Evolutionary conservation across 352 stramenopile species (phyloP).

Genomic region (Globisporangium yorkense): DNA sequence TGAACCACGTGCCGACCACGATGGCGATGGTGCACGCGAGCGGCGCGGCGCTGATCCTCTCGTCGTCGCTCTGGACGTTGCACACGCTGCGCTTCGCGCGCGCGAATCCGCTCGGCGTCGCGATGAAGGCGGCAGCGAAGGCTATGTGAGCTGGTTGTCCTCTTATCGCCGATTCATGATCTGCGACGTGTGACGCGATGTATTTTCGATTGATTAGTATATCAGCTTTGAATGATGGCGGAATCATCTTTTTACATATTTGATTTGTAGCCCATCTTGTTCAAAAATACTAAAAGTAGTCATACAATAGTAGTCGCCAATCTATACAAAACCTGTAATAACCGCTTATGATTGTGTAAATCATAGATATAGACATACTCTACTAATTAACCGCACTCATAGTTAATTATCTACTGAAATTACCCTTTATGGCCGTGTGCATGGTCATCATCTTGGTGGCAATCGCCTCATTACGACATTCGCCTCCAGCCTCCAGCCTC

Average conservation of each 20-base stretch:
- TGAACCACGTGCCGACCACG: slow-evolving; percentile 92
- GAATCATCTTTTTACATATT: not conserved
- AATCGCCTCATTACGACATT: not conserved
- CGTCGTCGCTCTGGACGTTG: slow-evolving; percentile 60
- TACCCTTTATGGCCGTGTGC: too few relatives aligned
- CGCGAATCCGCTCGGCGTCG: slow-evolving; percentile 24
- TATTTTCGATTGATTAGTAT: not conserved
- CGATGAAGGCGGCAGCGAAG: slow-evolving; percentile 15
- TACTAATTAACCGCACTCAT: too few relatives aligned
- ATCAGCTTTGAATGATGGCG: not conserved
- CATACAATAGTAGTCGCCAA: too few relatives aligned
- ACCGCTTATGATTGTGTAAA: too few relatives aligned
- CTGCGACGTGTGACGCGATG: slow-evolving; percentile 5
- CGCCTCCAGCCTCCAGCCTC: not conserved
- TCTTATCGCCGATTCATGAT: not conserved
- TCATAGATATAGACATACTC: too few relatives aligned
- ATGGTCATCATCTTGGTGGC: too few relatives aligned
- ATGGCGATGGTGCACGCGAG: slow-evolving; percentile 92
- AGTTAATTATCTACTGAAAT: too few relatives aligned
- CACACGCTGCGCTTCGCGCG: slow-evolving; percentile 60
- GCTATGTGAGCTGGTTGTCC: slow-evolving; percentile 3
- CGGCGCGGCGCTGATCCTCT: slow-evolving; percentile 43
- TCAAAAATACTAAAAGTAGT: too few relatives aligned
- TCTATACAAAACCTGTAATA: too few relatives aligned
- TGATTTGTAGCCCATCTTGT: too few relatives aligned